These are phyloP conservation scores for Albugo laibachii DNA, from an alignment of 352 stramenopile species.

Conservation along the genomic window DNA sequence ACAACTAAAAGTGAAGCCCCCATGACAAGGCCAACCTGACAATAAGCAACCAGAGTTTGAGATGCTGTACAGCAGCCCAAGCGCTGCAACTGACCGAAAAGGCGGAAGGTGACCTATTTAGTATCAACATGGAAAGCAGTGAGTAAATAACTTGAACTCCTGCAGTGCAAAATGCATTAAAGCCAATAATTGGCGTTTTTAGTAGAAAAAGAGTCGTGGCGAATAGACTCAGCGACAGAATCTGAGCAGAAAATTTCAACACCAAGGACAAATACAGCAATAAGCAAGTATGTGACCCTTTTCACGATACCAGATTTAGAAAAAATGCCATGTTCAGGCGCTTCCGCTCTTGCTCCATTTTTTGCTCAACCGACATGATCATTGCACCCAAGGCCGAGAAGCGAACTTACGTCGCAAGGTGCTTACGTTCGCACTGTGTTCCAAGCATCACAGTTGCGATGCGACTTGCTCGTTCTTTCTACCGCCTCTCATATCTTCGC, in stretches of 20 bases:
- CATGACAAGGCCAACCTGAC: slow-evolving; percentile 51
- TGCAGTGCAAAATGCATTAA: slow-evolving; percentile 41
- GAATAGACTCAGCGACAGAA: slow-evolving; percentile 35
- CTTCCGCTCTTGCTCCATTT: slow-evolving; percentile 15
- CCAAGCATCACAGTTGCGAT: too few relatives aligned
- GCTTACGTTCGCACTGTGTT: too few relatives aligned
- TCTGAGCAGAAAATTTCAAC: slow-evolving; percentile 9
- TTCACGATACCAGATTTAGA: slow-evolving; percentile 31
- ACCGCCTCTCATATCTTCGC: too few relatives aligned
- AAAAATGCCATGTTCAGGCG: slow-evolving; percentile 50
- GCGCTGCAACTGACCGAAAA: slow-evolving; percentile 29
- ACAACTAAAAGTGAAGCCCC: slow-evolving; percentile 43
- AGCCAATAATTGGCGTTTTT: slow-evolving; percentile 42
- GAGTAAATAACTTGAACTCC: slow-evolving; percentile 38
- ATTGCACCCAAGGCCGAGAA: too few relatives aligned
- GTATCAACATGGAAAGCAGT: slow-evolving; percentile 50
- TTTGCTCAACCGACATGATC: too few relatives aligned
- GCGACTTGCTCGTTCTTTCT: too few relatives aligned
- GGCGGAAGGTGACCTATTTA: slow-evolving; percentile 64
- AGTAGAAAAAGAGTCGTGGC: slow-evolving; percentile 50
- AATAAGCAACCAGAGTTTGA: neutral
- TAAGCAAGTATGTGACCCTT: neutral
- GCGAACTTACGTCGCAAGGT: too few relatives aligned
- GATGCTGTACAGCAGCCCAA: neutral
- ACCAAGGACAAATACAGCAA: too few relatives aligned